Evolutionary conservation across 2,329 filamentous ascomycete genomes (phyloP).

Genomic region (Fusarium nisikadoi): DNA sequence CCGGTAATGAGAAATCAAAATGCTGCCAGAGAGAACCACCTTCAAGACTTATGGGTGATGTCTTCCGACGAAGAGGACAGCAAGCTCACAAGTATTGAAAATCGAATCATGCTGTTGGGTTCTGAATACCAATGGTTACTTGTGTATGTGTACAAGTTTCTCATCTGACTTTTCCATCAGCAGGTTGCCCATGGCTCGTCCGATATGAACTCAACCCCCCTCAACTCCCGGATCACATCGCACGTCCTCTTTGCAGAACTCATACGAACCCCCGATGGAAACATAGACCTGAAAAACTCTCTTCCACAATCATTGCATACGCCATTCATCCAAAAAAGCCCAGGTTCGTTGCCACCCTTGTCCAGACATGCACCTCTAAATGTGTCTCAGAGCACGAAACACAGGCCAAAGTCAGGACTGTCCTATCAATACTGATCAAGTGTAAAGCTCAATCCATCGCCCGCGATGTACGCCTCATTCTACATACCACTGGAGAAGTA

Average conservation of each 20-base stretch:
- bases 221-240: background rate
- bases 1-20: background rate
- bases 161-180: background rate
- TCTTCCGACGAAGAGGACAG: background rate
- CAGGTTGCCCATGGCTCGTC: background rate
- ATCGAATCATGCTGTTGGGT: background rate
- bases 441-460: background rate
- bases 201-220: background rate
- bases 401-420: background rate
- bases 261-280: background rate
- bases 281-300: background rate
- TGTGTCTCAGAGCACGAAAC: background rate
- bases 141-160: background rate
- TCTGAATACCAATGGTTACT: background rate
- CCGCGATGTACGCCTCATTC: constrained; percentile 1
- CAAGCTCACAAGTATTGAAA: background rate
- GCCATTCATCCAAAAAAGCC: background rate
- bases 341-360: background rate
- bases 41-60: background rate
- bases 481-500: background rate
- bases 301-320: no score
- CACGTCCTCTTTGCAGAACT: background rate
- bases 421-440: background rate
- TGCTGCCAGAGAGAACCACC: background rate
- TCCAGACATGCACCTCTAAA: background rate